Conservation (phyloP, 1,284 basidiomycete genomes). For the Sphagnurus paluster region DNA sequence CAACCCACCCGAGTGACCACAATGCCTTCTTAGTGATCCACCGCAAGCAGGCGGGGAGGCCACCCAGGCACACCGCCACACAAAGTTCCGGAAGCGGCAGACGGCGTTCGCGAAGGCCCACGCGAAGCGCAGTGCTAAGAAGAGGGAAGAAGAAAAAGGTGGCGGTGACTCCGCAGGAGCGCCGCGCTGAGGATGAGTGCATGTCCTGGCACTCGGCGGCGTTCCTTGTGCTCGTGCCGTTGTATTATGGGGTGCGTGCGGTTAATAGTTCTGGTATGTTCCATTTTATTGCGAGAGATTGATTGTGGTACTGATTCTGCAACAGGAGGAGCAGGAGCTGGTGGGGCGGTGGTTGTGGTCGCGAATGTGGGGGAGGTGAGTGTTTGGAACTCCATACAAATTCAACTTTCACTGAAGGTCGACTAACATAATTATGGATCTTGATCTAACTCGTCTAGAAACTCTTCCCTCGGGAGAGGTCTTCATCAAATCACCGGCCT, state of each 20-base stretch:
- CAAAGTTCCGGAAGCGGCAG: neutral
- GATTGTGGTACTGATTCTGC: neutral
- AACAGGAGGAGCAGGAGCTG: conserved; percentile 3
- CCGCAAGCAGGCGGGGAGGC: neutral
- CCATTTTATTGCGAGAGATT: neutral
- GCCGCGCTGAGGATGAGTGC: neutral
- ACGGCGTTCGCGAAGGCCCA: neutral
- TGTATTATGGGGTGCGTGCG: neutral
- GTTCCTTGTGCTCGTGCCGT: conserved; percentile 12
- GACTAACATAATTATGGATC: too few relatives aligned
- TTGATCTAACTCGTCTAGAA: conserved; percentile 26
- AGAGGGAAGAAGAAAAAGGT: too few relatives aligned
- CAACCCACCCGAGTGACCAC: conserved; percentile 39
- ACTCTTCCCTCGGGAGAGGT: conserved; percentile 53
- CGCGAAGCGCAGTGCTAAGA: neutral
- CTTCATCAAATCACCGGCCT: conserved; percentile 63
- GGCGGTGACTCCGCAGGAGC: neutral
- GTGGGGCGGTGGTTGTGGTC: conserved; percentile 8
- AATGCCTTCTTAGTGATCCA: conserved; percentile 9
- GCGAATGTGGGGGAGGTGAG: conserved; percentile 5
- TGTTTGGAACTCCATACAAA: too few relatives aligned
- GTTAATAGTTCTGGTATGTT: neutral
- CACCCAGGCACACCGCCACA: conserved; percentile 1
- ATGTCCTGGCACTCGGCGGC: conserved; percentile 3
- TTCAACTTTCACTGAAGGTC: too few relatives aligned